A percentile compares a stretch with the other conserved stretches of the same genome.
These are phyloP conservation scores for Pleurotus ostreatus DNA, from an alignment of 768 basidiomycete species.

Conservation along the genomic window DNA sequence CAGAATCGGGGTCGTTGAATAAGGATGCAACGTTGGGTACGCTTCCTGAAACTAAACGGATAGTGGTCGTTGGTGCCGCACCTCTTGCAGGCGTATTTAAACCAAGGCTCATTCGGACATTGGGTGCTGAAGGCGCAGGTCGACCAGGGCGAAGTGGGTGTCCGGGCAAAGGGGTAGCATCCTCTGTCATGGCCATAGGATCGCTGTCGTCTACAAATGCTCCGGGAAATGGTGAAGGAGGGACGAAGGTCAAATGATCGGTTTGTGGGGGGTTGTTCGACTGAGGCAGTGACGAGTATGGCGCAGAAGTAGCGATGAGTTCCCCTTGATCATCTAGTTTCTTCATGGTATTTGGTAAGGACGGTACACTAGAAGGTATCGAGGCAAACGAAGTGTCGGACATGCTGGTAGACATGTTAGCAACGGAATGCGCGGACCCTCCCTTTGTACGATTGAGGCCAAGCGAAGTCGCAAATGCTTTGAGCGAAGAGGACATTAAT, in stretches of 20 bases:
- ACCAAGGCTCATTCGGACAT: constrained; percentile 60
- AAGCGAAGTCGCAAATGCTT: constrained; percentile 70
- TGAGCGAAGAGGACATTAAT: constrained; percentile 70
- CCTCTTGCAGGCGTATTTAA: constrained; percentile 34
- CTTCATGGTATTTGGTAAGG: constrained; percentile 12
- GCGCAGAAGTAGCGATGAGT: constrained; percentile 35
- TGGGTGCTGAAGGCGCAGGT: constrained; percentile 47
- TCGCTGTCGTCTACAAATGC: constrained; percentile 26
- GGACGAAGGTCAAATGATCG: constrained; percentile 45
- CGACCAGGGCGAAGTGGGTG: constrained; percentile 52
- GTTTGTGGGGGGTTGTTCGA: constrained; percentile 34
- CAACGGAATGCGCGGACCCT: constrained; percentile 26
- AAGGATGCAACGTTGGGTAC: constrained; percentile 12
- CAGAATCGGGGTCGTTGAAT: background rate
- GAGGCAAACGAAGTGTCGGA: constrained; percentile 20
- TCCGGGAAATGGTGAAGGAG: constrained; percentile 18
- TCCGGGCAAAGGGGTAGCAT: constrained; percentile 53
- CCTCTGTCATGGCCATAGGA: constrained; percentile 9
- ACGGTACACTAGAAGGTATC: constrained; percentile 14
- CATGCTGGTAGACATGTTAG: constrained; percentile 16
- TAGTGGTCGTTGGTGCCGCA: constrained; percentile 45
- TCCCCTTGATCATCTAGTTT: constrained; percentile 25
- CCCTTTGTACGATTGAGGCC: constrained; percentile 53
- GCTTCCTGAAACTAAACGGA: constrained; percentile 42
- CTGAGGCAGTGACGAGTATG: constrained; percentile 37